Evolutionary conservation across 2,329 filamentous ascomycete genomes (phyloP).

Genomic region (Fusarium sp.): DNA sequence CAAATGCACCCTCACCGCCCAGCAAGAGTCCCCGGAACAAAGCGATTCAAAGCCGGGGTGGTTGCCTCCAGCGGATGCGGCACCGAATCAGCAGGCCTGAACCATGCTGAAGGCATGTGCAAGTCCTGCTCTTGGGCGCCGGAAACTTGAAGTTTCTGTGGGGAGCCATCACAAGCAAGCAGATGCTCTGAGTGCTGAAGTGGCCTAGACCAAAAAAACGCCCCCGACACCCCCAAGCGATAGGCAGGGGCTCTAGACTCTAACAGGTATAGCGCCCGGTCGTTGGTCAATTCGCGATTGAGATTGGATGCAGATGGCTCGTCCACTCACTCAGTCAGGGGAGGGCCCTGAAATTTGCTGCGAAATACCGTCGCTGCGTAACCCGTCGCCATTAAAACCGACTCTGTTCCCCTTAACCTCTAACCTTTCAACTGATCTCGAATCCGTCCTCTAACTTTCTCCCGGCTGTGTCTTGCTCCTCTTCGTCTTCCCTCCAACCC

Average conservation of each 20-base stretch:
- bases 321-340: conserved; percentile 43
- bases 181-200: conserved; percentile 16
- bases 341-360: conserved; percentile 52
- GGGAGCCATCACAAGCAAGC: conserved; percentile 23
- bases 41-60: conserved; percentile 25
- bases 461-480: conserved; percentile 15
- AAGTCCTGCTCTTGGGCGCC: conserved; percentile 18
- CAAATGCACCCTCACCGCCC: conserved; percentile 42
- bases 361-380: conserved; percentile 42
- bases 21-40: conserved; percentile 4
- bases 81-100: conserved; percentile 14
- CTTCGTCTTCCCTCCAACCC: conserved; percentile 26
- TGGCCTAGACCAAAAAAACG: conserved; percentile 31
- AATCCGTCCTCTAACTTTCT: conserved; percentile 30
- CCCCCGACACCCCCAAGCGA: conserved; percentile 38
- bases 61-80: not conserved
- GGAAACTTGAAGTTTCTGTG: conserved; percentile 17
- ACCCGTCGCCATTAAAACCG: conserved; percentile 47
- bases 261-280: conserved; percentile 41
- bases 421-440: conserved; percentile 26
- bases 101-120: conserved; percentile 6
- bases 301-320: conserved; percentile 48
- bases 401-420: conserved; percentile 36
- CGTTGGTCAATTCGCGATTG: conserved; percentile 44
- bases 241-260: conserved; percentile 29